phyloP scores from a whole-genome alignment of 2,329 filamentous ascomycete genomes.

The Grosmannia serpens region DNA sequence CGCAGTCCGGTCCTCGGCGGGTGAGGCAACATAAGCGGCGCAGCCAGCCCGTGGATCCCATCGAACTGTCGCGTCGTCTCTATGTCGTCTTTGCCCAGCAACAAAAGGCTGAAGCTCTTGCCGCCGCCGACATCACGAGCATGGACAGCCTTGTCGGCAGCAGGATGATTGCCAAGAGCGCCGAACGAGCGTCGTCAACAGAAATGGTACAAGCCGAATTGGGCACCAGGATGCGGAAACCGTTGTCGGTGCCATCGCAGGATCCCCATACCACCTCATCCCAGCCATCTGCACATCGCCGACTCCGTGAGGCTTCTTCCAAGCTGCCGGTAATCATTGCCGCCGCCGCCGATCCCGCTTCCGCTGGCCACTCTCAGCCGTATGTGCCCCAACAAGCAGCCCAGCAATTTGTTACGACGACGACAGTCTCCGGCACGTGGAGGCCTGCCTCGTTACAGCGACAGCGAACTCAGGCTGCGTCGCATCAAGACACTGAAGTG shows the following conservation, averaged over 20 bases:
- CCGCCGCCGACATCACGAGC: background rate
- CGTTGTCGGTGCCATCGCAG: background rate
- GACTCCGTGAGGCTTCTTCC: too few species aligned
- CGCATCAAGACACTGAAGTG: background rate
- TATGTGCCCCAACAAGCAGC: conserved; percentile 1
- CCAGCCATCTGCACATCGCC: background rate
- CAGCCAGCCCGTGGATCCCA: conserved; percentile 32
- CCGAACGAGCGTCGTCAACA: background rate
- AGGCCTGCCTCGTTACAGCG: background rate
- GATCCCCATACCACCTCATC: background rate
- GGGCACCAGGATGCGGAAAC: background rate
- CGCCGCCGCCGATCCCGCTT: background rate
- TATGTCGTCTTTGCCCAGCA: conserved; percentile 38
- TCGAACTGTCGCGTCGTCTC: conserved; percentile 42
- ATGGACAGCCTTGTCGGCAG: background rate
- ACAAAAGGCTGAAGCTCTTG: conserved; percentile 18
- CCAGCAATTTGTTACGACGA: background rate
- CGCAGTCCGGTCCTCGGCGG: background rate
- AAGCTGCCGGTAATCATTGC: background rate
- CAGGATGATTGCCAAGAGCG: background rate
- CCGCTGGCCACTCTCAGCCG: background rate
- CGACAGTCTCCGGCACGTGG: background rate
- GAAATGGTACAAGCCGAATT: background rate
- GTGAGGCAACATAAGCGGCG: background rate
- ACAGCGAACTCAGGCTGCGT: too few species aligned